phyloP scores from a whole-genome alignment of 2,329 filamentous ascomycete species.

The Ustulina deusta region DNA sequence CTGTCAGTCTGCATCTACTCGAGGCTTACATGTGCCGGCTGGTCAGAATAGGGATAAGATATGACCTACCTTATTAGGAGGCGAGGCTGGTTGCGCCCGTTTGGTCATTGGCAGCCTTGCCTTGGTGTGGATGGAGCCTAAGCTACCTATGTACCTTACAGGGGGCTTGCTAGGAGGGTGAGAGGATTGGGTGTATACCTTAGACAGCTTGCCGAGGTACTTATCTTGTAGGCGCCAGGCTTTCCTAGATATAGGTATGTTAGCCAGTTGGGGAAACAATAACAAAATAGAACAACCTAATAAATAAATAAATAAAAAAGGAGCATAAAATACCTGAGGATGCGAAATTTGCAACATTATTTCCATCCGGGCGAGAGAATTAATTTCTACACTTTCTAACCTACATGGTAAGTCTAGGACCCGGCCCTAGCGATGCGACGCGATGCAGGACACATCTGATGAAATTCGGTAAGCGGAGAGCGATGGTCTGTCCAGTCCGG shows the following conservation, averaged over 20 bases:
- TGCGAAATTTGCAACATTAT: constrained; percentile 2
- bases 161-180: not conserved
- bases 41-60: not conserved
- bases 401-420: constrained; percentile 1
- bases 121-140: constrained; percentile 1
- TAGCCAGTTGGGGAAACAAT: too few species aligned
- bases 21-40: constrained; percentile 10
- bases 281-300: too few species aligned
- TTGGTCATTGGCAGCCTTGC: constrained; percentile 28
- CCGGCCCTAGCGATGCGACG: constrained; percentile 3
- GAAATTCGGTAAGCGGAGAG: constrained; percentile 31
- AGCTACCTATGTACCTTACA: not conserved
- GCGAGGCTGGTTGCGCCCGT: constrained; percentile 17
- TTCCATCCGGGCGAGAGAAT: not conserved
- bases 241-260: too few species aligned
- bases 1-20: too few species aligned
- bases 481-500: not conserved
- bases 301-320: too few species aligned
- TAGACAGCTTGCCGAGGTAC: too few species aligned
- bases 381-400: too few species aligned
- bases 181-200: not conserved
- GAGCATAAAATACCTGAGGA: not conserved
- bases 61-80: not conserved
- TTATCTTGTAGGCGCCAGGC: too few species aligned
- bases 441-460: constrained; percentile 31